Evolutionary conservation across 352 stramenopile species (phyloP).

Genomic region (Pythium sukuiense): DNA sequence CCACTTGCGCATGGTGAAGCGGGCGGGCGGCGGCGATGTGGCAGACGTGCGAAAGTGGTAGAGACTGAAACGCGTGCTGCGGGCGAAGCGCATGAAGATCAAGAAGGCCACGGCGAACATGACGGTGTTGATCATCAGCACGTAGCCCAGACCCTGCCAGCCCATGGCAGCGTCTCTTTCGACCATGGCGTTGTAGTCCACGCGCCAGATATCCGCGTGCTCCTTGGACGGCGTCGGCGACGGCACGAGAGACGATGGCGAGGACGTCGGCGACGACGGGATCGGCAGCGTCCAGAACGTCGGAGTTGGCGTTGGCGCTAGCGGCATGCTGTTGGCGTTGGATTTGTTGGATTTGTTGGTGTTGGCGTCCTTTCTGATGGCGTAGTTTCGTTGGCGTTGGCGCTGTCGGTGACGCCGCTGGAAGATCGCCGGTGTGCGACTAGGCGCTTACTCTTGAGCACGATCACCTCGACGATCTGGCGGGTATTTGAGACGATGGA

Average conservation of each 20-base stretch:
- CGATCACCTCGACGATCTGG: too few species aligned
- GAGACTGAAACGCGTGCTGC: conserved; percentile 71
- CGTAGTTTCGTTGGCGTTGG: background rate
- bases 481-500: background rate
- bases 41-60: conserved; percentile 55
- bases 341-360: background rate
- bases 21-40: conserved; percentile 41
- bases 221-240: conserved; percentile 24
- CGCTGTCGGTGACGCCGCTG: background rate
- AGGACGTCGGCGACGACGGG: background rate
- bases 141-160: conserved; percentile 80
- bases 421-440: conserved; percentile 9
- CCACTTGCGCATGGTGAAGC: conserved; percentile 66
- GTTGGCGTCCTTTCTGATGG: conserved; percentile 1
- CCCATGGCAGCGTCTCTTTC: conserved; percentile 71
- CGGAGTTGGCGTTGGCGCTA: conserved; percentile 14
- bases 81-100: conserved; percentile 66
- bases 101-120: conserved; percentile 66
- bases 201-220: conserved; percentile 65
- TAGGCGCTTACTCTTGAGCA: background rate
- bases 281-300: conserved; percentile 22
- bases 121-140: conserved; percentile 65
- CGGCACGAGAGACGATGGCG: background rate
- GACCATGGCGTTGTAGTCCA: conserved; percentile 82
- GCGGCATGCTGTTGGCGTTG: conserved; percentile 15